These are phyloP conservation scores for Fusarium pseudoanthophilum DNA, from an alignment of 2,329 filamentous ascomycete species.

Conservation along the genomic window DNA sequence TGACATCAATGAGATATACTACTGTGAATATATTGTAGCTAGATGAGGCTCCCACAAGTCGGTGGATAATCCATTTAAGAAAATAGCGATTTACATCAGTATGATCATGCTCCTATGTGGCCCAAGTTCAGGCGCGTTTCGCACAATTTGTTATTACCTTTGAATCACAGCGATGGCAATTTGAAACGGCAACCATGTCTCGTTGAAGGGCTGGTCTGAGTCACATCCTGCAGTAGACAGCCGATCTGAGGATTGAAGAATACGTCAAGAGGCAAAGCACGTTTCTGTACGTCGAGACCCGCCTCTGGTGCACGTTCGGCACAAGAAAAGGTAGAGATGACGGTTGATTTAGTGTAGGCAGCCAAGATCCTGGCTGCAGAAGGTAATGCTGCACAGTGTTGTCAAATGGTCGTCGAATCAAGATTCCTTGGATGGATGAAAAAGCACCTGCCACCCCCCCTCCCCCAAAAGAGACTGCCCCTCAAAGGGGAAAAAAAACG, in stretches of 20 bases:
- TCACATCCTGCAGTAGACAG: constrained; percentile 28
- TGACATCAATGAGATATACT: constrained; percentile 1
- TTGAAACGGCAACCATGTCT: constrained; percentile 37
- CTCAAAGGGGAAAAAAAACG: constrained; percentile 8
- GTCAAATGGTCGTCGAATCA: constrained; percentile 45
- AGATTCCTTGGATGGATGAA: constrained; percentile 39
- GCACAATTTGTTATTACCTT: constrained; percentile 5
- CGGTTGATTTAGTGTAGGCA: constrained; percentile 11
- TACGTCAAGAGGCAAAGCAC: constrained; percentile 16
- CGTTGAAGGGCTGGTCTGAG: constrained; percentile 23
- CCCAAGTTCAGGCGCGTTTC: background rate
- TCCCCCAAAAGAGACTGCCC: constrained; percentile 33
- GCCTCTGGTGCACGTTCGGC: constrained; percentile 1
- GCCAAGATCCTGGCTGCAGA: constrained; percentile 23
- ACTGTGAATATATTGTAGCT: background rate
- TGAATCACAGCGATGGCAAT: constrained; percentile 21
- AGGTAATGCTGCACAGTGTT: constrained; percentile 35
- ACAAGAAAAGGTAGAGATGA: constrained; percentile 4
- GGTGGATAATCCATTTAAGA: background rate
- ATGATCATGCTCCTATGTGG: background rate
- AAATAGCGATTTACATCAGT: background rate
- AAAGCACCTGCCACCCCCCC: constrained; percentile 7
- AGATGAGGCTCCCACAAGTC: constrained; percentile 25
- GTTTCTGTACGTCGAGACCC: constrained; percentile 1
- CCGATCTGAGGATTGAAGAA: constrained; percentile 17